A percentile compares a stretch with the other conserved stretches of the same genome.
Conservation (phyloP, 257 asterid species). For the Gentiana dahurica region DNA sequence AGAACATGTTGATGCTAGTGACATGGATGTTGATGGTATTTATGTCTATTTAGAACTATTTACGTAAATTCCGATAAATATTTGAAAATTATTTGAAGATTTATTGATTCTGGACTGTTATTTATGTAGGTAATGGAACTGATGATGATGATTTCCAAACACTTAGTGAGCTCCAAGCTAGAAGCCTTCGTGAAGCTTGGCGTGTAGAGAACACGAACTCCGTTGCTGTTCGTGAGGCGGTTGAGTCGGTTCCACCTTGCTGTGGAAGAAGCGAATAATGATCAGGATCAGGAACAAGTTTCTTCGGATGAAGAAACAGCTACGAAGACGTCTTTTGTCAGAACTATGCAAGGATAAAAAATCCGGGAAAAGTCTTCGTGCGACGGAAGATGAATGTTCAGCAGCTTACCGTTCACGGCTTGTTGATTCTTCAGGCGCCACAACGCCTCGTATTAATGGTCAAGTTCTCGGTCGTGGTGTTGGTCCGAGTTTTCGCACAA, state of each 20-base stretch:
- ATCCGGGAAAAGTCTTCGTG: slow-evolving; percentile 12
- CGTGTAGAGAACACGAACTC: background rate
- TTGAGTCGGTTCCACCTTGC: slow-evolving; percentile 1
- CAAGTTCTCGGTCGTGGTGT: slow-evolving; percentile 10
- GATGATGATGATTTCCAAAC: background rate
- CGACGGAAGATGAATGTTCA: slow-evolving; percentile 10
- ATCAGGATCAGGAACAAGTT: slow-evolving; percentile 11
- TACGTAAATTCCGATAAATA: no score
- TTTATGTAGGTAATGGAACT: no score
- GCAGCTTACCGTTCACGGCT: slow-evolving; percentile 13
- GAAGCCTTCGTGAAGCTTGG: background rate
- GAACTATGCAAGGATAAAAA: slow-evolving; percentile 50
- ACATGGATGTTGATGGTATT: background rate
- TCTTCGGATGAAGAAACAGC: slow-evolving; percentile 19
- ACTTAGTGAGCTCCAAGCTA: slow-evolving; percentile 2
- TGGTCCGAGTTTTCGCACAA: slow-evolving; percentile 34
- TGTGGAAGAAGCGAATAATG: slow-evolving; percentile 24
- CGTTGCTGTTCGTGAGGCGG: slow-evolving; percentile 7
- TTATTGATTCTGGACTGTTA: no score
- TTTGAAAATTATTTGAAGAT: no score
- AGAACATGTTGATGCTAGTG: background rate
- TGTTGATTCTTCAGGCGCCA: slow-evolving; percentile 22
- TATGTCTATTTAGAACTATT: no score
- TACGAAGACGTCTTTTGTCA: slow-evolving; percentile 46
- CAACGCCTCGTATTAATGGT: slow-evolving; percentile 12